Percentiles rank a stretch among this genome's conserved stretches.
Evolutionary conservation across 495 filamentous ascomycete species (phyloP).

Genomic region (Pseudevernia furfuracea): DNA sequence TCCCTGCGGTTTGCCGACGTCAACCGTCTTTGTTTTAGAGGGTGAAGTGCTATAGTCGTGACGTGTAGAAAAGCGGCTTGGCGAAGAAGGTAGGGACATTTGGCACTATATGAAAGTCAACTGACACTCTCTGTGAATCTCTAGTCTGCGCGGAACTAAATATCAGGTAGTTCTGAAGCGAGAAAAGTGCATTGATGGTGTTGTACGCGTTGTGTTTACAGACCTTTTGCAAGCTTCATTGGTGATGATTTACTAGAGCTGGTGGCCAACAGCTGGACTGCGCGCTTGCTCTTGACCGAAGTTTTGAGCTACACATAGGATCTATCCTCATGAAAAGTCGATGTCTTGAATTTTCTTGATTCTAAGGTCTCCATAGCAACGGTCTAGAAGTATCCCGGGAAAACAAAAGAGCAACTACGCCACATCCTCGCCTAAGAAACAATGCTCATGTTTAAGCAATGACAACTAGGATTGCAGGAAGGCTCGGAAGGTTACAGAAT

Average conservation of each 20-base stretch:
- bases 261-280: neutral
- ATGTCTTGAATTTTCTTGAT: neutral
- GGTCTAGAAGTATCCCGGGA: no score
- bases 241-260: neutral
- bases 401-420: neutral
- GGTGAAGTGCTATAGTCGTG: constrained; percentile 36
- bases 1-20: constrained; percentile 45
- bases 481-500: neutral
- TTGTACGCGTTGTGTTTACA: constrained; percentile 13
- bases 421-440: neutral
- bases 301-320: neutral
- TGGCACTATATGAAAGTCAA: constrained; percentile 27
- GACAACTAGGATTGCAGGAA: neutral
- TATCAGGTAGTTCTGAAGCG: neutral
- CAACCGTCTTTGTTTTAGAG: constrained; percentile 35
- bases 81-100: constrained; percentile 42
- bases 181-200: neutral
- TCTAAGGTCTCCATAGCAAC: neutral
- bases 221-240: constrained; percentile 10
- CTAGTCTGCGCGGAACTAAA: neutral
- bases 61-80: constrained; percentile 37
- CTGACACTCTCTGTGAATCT: constrained; percentile 19
- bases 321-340: neutral
- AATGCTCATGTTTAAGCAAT: no score
- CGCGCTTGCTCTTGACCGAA: neutral